phyloP scores from a whole-genome alignment of 2,329 filamentous ascomycete species.

The Drechmeria coniospora region DNA sequence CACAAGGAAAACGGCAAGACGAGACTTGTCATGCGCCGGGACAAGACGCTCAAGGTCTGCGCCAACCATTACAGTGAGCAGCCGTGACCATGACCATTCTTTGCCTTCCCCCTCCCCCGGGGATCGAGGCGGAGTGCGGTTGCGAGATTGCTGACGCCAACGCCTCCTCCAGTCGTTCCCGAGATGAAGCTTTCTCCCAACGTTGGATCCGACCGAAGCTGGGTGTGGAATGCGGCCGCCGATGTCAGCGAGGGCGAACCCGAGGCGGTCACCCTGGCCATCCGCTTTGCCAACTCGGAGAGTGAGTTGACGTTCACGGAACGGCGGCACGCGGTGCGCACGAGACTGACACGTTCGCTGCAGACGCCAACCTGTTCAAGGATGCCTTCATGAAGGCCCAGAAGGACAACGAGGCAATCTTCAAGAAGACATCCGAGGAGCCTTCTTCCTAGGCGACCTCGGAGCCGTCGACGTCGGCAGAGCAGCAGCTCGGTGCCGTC shows the following conservation, averaged over 20 bases:
- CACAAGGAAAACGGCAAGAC: slow-evolving; percentile 99
- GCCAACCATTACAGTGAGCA: slow-evolving; percentile 95
- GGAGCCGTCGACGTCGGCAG: no score
- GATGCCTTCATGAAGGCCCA: slow-evolving; percentile 94
- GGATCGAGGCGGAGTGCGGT: no score
- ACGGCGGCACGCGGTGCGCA: background rate
- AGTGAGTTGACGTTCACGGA: slow-evolving; percentile 66
- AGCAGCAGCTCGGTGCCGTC: slow-evolving; percentile 2
- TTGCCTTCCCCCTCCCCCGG: no score
- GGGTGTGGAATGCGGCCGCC: slow-evolving; percentile 97
- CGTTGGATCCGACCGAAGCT: slow-evolving; percentile 92
- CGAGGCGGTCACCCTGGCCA: slow-evolving; percentile 88
- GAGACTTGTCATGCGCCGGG: slow-evolving; percentile 91
- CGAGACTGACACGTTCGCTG: slow-evolving; percentile 3
- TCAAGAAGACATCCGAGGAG: slow-evolving; percentile 34
- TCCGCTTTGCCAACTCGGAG: slow-evolving; percentile 94
- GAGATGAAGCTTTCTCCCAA: slow-evolving; percentile 99
- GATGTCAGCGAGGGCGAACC: slow-evolving; percentile 97
- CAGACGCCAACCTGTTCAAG: slow-evolving; percentile 95
- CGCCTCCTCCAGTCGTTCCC: slow-evolving; percentile 66
- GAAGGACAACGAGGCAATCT: slow-evolving; percentile 84
- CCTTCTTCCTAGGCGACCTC: no score
- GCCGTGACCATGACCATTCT: background rate
- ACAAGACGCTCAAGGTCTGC: slow-evolving; percentile 99
- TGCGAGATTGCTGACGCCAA: background rate